phyloP scores from a whole-genome alignment of 1,284 basidiomycete genomes.

The Somion occarium region DNA sequence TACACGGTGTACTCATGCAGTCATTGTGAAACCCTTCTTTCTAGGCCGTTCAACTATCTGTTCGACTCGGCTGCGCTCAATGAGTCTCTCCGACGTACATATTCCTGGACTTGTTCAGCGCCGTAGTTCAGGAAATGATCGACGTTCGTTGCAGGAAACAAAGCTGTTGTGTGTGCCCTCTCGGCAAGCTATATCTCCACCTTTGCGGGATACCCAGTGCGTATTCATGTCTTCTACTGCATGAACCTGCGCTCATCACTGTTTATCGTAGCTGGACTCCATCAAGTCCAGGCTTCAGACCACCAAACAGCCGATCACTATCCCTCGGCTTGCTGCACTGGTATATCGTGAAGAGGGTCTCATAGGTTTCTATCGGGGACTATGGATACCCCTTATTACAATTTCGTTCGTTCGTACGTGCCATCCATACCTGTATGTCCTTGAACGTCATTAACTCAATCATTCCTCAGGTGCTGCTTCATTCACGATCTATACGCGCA shows the following conservation, averaged over 20 bases:
- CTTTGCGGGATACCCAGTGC: conserved; percentile 76
- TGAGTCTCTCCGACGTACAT: conserved; percentile 61
- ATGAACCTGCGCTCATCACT: neutral
- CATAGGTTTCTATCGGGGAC: conserved; percentile 85
- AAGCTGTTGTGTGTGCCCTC: conserved; percentile 77
- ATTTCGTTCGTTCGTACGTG: conserved; percentile 90
- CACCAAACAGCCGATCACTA: conserved; percentile 69
- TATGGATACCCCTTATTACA: conserved; percentile 92
- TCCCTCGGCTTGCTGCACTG: conserved; percentile 65
- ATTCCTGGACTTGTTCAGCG: conserved; percentile 10
- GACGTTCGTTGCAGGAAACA: conserved; percentile 50
- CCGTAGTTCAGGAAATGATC: conserved; percentile 11
- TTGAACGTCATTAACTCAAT: conserved; percentile 11
- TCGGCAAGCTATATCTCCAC: conserved; percentile 82
- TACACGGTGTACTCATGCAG: neutral
- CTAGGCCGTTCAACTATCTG: conserved; percentile 54
- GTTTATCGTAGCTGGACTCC: conserved; percentile 64
- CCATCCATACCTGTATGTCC: neutral
- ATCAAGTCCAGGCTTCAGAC: conserved; percentile 91
- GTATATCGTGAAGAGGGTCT: conserved; percentile 91
- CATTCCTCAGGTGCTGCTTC: conserved; percentile 67
- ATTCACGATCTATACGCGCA: conserved; percentile 91
- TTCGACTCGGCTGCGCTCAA: conserved; percentile 58
- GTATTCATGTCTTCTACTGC: conserved; percentile 20
- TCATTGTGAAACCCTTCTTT: neutral